phyloP scores from a whole-genome alignment of 345 rosid species.

The Arabidopsis arenosa region DNA sequence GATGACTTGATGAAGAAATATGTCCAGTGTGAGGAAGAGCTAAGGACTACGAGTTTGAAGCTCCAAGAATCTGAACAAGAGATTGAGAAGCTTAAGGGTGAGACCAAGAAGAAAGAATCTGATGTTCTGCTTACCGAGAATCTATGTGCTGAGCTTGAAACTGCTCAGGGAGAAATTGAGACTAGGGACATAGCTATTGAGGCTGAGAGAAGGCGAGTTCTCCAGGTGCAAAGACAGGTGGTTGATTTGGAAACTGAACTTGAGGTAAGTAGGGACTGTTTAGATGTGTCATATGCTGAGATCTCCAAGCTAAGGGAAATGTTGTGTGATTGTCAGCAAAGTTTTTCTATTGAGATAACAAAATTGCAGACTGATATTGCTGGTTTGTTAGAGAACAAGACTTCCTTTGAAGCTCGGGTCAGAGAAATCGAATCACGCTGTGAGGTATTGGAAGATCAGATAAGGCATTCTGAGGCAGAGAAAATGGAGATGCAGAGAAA shows the following conservation, averaged over 20 bases:
- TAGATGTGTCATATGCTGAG: conserved; percentile 48
- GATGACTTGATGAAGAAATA: conserved; percentile 49
- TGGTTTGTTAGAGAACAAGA: conserved; percentile 51
- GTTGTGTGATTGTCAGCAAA: conserved; percentile 58
- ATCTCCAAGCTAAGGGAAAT: conserved; percentile 42
- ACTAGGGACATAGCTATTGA: conserved; percentile 45
- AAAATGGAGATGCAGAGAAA: conserved; percentile 46
- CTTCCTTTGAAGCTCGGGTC: conserved; percentile 48
- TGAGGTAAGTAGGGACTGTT: conserved; percentile 42
- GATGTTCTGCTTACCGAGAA: conserved; percentile 25
- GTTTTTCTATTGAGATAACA: conserved; percentile 59
- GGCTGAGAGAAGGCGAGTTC: conserved; percentile 44
- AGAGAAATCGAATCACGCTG: conserved; percentile 51
- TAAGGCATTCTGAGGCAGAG: conserved; percentile 47
- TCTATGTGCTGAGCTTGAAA: conserved; percentile 50
- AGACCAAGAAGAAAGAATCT: conserved; percentile 49
- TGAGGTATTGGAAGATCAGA: conserved; percentile 52
- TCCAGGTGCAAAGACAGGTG: conserved; percentile 45
- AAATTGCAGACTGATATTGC: conserved; percentile 56
- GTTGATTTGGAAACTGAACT: conserved; percentile 49
- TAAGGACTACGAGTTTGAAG: conserved; percentile 52
- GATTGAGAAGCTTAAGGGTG: conserved; percentile 52
- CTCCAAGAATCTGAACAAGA: conserved; percentile 67
- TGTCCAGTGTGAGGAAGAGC: conserved; percentile 53
- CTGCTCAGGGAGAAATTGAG: conserved; percentile 36